Conservation (phyloP, 257 asterid genomes). For the Nicotiana otophora region DNA sequence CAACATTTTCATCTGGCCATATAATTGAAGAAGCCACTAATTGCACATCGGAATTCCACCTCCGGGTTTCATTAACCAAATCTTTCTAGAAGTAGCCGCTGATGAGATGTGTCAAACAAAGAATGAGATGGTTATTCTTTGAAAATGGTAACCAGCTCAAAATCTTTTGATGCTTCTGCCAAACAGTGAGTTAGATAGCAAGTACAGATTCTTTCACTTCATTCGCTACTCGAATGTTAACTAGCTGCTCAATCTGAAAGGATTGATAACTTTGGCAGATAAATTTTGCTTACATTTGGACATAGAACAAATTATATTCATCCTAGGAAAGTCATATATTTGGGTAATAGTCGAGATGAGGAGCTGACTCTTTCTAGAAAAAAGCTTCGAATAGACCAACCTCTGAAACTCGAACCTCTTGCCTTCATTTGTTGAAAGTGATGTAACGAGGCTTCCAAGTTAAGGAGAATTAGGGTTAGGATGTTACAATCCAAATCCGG, state of each 20-base stretch:
- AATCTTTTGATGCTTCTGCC: neutral
- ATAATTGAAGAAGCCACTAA: neutral
- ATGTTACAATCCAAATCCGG: neutral
- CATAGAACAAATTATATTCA: neutral
- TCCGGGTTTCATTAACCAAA: neutral
- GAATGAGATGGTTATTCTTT: no score
- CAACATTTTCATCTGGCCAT: no score
- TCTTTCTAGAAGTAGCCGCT: neutral
- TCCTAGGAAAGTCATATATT: neutral
- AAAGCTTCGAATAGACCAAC: neutral
- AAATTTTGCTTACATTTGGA: neutral
- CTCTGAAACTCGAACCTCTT: neutral
- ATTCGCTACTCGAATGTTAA: neutral
- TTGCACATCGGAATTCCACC: neutral
- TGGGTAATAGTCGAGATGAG: neutral
- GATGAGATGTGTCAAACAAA: neutral
- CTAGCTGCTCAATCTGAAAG: neutral
- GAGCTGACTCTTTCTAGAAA: neutral
- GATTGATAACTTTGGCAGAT: neutral
- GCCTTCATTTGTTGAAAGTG: neutral
- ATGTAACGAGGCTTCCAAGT: neutral
- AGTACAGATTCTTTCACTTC: neutral
- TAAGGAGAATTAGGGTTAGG: neutral
- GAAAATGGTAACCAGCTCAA: neutral
- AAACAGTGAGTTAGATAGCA: neutral